Base-by-base conservation (phyloP, 352 stramenopile genomes). In the Phytopythium montanum region DNA sequence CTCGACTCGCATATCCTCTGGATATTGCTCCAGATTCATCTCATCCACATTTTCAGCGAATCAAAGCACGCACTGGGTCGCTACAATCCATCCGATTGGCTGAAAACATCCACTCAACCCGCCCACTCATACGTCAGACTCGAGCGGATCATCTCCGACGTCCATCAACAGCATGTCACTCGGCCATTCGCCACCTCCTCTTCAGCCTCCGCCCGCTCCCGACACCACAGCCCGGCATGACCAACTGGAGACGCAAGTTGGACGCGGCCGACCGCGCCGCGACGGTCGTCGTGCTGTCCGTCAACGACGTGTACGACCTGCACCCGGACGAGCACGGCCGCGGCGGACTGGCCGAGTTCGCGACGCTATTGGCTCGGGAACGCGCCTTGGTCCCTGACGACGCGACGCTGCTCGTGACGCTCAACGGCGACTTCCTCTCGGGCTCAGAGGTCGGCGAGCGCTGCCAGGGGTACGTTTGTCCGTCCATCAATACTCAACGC, bases 241-340 rank as follows among this genome's bases (percentile, higher is more conserved):
- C 34, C 34, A 44, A 57, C 51, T 57, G 51, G 51, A 36, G 51
- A 23, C 33, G 25, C 26, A 68, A 68, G 56, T 23, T 39, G 38
- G 61, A 68, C 49, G 56, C 62, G 23, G 61, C 31, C 16, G 61
- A 68, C 56, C 56, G 41, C 19, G 50, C 61, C 6, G 61, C 61
- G 9, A 68, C 61, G 31, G 21, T 79, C 39, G 68, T 82, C n/a
- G 49, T 82, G 23, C 70, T 82, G 26, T 77, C 70, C 2, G 59
- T 81, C 31, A 84, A 84, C 38, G 75, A 84, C 60, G 75, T 84
- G 34, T 84, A 84, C 66, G 72, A 84, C 50, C 61, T 81, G 60
- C 73, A 73, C 50, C 69, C 75, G 21, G 69, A 79, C 53, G 64
- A 78, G 48, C 62, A 79, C 39, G 74, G 74, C 7, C 63, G 62